phyloP scores from a whole-genome alignment of 2,329 filamentous ascomycete genomes.

The Colletotrichum agaves region DNA sequence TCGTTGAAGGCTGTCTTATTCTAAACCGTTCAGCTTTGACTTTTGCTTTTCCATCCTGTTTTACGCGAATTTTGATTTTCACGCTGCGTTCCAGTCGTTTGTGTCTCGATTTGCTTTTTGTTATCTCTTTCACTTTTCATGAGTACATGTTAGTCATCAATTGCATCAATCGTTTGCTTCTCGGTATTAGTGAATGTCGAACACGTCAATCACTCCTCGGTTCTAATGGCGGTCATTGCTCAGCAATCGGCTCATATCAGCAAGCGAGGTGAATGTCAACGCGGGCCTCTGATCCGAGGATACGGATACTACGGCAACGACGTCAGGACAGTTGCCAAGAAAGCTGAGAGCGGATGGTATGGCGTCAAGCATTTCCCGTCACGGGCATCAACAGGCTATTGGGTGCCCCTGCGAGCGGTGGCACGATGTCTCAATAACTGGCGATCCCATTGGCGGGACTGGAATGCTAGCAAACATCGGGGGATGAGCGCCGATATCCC shows the following conservation, averaged over 20 bases:
- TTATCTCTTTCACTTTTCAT: too few relatives aligned
- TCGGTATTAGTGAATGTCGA: too few relatives aligned
- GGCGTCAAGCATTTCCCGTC: background rate
- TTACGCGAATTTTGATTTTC: too few relatives aligned
- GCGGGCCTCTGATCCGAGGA: background rate
- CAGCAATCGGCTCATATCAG: too few relatives aligned
- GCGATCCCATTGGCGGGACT: background rate
- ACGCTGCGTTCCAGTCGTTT: too few relatives aligned
- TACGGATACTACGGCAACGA: background rate
- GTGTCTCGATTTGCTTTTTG: too few relatives aligned
- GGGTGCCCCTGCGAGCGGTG: background rate
- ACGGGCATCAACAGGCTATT: background rate
- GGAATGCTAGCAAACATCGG: constrained; percentile 21
- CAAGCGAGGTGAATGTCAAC: background rate
- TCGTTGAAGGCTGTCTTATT: background rate
- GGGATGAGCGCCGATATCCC: background rate
- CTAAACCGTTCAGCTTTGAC: too few relatives aligned
- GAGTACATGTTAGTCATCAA: too few relatives aligned
- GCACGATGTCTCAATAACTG: background rate
- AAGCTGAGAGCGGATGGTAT: background rate
- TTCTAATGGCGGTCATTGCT: too few relatives aligned
- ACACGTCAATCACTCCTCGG: too few relatives aligned
- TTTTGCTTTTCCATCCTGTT: too few relatives aligned
- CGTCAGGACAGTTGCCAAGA: background rate
- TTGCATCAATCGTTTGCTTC: too few relatives aligned